Percentiles rank a stretch among this genome's conserved stretches.
Conservation (phyloP, 208 protist genomes). For the Leishmania martiniquensis region DNA sequence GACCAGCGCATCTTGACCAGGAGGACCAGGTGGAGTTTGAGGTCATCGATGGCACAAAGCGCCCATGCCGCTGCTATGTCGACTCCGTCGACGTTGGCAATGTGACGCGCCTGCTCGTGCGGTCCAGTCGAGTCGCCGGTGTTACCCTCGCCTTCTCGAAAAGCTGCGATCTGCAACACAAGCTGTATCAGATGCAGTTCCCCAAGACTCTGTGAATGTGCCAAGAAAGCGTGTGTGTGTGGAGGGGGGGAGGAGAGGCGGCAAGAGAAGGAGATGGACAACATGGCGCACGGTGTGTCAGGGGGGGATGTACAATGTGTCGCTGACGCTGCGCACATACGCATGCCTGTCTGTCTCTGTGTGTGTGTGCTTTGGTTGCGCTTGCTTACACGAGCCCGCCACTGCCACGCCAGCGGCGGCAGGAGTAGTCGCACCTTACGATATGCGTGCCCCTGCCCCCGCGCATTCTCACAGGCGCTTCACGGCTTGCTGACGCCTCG, state of each 20-base stretch:
- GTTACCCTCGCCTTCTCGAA: constrained; percentile 84
- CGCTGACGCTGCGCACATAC: background rate
- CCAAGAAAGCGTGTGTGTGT: background rate
- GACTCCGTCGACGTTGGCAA: constrained; percentile 88
- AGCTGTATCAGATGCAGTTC: constrained; percentile 93
- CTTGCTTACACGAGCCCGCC: background rate
- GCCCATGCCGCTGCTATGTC: constrained; percentile 88
- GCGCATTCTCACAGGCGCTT: background rate
- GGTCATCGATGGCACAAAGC: constrained; percentile 83
- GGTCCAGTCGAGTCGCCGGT: constrained; percentile 81
- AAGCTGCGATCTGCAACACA: constrained; percentile 90
- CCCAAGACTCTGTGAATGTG: constrained; percentile 56
- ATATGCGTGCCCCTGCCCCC: background rate
- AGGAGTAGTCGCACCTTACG: background rate
- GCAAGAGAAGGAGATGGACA: background rate
- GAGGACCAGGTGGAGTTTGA: constrained; percentile 91
- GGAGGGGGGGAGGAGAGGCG: background rate
- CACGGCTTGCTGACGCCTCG: background rate
- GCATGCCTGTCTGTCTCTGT: constrained; percentile 1
- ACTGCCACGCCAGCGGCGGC: background rate
- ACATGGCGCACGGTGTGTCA: background rate
- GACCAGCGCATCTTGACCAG: constrained; percentile 84
- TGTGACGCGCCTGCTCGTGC: constrained; percentile 82
- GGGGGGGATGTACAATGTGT: background rate
- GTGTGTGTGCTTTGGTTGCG: background rate